Percentiles rank a stretch among this genome's conserved stretches.
Evolutionary conservation across 2,329 filamentous ascomycete genomes (phyloP).

Genomic region (Annulohypoxylon truncatum): DNA sequence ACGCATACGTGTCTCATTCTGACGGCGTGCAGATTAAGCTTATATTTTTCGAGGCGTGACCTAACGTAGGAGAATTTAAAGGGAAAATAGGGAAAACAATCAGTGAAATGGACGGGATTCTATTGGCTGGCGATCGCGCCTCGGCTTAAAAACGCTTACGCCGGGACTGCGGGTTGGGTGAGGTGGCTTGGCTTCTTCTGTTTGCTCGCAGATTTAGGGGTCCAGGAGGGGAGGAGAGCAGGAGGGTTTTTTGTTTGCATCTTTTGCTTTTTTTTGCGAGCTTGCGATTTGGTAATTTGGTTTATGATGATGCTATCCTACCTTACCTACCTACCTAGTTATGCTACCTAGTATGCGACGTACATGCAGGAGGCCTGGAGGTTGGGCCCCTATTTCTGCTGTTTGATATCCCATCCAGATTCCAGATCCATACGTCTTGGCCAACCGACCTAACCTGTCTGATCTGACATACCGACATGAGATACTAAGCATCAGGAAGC

Average conservation of each 20-base stretch:
- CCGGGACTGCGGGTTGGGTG: neutral
- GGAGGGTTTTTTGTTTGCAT: neutral
- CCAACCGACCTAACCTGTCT: neutral
- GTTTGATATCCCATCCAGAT: neutral
- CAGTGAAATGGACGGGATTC: no score
- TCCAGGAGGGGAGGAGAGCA: neutral
- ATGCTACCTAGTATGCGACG: neutral
- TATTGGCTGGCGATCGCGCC: neutral
- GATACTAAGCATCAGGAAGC: neutral
- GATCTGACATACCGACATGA: neutral
- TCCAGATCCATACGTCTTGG: neutral
- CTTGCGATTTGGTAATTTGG: neutral
- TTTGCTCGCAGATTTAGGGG: neutral
- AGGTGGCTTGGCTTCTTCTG: neutral
- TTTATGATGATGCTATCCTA: neutral
- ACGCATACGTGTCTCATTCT: slow-evolving; percentile 16
- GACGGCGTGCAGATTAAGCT: slow-evolving; percentile 27
- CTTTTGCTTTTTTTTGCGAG: neutral
- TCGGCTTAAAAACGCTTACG: slow-evolving; percentile 6
- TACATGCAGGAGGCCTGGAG: neutral
- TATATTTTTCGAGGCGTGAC: slow-evolving; percentile 16
- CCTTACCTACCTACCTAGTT: neutral
- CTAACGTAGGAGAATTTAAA: neutral
- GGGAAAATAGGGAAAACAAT: neutral
- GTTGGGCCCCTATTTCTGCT: neutral